These are phyloP conservation scores for Pneumocystis jirovecii DNA, from an alignment of 1,139 yeast species.

Conservation along the genomic window DNA sequence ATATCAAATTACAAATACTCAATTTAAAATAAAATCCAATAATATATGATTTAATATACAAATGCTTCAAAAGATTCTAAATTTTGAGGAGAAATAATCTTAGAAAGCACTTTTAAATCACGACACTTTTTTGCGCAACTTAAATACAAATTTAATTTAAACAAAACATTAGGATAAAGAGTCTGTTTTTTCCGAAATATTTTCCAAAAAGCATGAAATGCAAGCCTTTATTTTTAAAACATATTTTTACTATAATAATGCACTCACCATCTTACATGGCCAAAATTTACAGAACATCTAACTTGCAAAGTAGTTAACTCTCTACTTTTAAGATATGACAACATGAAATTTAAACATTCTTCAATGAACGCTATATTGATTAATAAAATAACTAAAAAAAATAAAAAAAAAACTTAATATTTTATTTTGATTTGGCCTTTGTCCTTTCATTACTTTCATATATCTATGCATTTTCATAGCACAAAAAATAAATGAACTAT, in stretches of 20 bases:
- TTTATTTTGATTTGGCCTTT: background rate
- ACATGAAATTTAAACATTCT: background rate
- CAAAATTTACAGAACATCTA: background rate
- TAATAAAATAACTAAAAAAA: background rate
- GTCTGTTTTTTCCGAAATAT: background rate
- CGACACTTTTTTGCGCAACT: background rate
- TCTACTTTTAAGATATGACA: background rate
- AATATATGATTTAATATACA: background rate
- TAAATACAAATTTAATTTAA: background rate
- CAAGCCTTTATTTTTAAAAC: background rate
- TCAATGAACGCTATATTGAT: background rate
- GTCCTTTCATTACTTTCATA: background rate
- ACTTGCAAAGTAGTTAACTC: background rate
- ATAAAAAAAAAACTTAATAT: background rate
- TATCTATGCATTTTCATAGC: slow-evolving; percentile 13
- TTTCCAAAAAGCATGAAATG: background rate
- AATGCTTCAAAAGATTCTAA: background rate
- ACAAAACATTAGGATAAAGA: background rate
- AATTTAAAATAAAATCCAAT: background rate
- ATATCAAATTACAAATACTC: background rate
- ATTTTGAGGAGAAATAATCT: background rate
- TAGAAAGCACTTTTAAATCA: background rate
- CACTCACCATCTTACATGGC: background rate
- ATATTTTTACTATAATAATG: background rate
- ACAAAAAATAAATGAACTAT: slow-evolving; percentile 12